A percentile compares a stretch with the other conserved stretches of the same genome.
Conservation (phyloP, 2,329 filamentous ascomycete genomes). For the Colletotrichum lindemuthianum region DNA sequence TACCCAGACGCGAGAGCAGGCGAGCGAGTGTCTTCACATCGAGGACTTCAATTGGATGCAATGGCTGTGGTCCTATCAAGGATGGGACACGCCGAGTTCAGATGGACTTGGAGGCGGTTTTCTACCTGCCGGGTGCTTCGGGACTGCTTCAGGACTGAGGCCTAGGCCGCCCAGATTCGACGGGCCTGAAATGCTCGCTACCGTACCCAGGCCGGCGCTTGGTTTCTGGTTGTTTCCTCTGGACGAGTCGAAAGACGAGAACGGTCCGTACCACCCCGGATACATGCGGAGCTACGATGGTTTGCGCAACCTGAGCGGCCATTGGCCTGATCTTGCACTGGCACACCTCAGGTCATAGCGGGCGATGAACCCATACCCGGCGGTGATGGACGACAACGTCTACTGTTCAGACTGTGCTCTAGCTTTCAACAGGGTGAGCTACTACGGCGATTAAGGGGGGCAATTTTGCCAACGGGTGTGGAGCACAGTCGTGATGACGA, state of each 20-base stretch:
- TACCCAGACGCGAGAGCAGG: conserved; percentile 10
- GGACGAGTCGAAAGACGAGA: conserved; percentile 11
- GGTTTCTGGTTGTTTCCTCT: conserved; percentile 29
- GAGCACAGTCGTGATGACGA: no score
- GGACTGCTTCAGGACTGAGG: conserved; percentile 4
- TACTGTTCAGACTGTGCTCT: neutral
- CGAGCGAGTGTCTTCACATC: conserved; percentile 9
- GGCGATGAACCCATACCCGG: neutral
- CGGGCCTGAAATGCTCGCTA: conserved; percentile 15
- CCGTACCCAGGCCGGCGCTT: conserved; percentile 24
- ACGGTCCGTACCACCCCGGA: neutral
- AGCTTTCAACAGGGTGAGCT: no score
- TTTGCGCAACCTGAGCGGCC: neutral
- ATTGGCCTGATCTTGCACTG: conserved; percentile 26
- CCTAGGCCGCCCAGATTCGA: conserved; percentile 1
- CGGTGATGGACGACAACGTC: neutral
- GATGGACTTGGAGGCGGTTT: neutral
- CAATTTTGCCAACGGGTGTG: no score
- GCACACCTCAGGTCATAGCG: conserved; percentile 2
- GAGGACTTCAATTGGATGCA: conserved; percentile 29
- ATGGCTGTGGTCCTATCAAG: conserved; percentile 28
- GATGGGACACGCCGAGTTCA: conserved; percentile 11
- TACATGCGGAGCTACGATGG: neutral
- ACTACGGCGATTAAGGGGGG: no score
- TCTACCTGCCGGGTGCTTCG: conserved; percentile 22